These are phyloP conservation scores for Penicillium crystallinum DNA, from an alignment of 495 filamentous ascomycete species.

Conservation along the genomic window DNA sequence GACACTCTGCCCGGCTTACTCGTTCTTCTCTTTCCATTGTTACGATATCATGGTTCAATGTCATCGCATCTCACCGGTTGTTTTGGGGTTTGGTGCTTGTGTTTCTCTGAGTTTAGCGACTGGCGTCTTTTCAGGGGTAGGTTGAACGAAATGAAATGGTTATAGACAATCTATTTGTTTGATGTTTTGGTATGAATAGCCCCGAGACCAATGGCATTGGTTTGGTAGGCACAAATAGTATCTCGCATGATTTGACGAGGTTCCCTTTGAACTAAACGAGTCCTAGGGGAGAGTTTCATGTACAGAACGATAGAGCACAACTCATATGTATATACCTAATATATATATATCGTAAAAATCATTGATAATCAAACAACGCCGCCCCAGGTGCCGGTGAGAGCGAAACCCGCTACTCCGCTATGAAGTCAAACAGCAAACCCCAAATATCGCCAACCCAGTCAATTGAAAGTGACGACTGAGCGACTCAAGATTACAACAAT, in stretches of 20 bases:
- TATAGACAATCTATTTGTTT: slow-evolving; percentile 1
- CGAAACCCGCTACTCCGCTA: slow-evolving; percentile 3
- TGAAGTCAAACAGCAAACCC: not conserved
- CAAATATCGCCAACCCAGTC: not conserved
- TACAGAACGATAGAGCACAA: not conserved
- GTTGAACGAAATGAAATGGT: slow-evolving; percentile 7
- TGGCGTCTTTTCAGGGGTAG: slow-evolving; percentile 14
- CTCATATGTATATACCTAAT: not conserved
- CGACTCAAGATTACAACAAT: slow-evolving; percentile 56
- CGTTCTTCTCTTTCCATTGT: not conserved
- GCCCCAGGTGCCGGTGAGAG: not conserved
- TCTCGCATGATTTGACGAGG: not conserved
- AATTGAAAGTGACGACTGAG: not conserved
- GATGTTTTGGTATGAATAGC: not conserved
- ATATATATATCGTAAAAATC: no score
- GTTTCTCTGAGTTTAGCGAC: slow-evolving; percentile 26
- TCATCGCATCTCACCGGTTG: slow-evolving; percentile 4
- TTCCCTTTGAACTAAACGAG: not conserved
- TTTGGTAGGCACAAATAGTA: not conserved
- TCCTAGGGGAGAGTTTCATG: no score
- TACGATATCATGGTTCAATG: slow-evolving; percentile 5
- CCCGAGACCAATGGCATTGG: not conserved
- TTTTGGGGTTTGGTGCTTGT: not conserved
- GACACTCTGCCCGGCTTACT: not conserved
- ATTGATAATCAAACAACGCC: not conserved